These are phyloP conservation scores for Trichoderma sp. DNA, from an alignment of 2,329 filamentous ascomycete genomes.

Conservation along the genomic window DNA sequence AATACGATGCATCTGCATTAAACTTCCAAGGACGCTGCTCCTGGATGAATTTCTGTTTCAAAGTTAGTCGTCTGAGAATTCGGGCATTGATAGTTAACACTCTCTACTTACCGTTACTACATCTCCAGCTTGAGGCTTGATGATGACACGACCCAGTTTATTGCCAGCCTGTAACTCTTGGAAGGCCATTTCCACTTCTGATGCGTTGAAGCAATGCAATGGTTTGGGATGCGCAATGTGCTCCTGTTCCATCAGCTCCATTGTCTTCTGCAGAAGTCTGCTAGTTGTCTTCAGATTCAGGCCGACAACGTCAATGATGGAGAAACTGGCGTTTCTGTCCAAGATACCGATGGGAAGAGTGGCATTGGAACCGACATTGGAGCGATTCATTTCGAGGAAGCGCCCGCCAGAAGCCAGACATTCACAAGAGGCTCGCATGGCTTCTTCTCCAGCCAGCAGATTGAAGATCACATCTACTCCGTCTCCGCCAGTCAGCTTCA, in stretches of 20 bases:
- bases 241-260: slow-evolving; percentile 20
- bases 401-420: slow-evolving; percentile 36
- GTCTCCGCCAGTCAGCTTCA: slow-evolving; percentile 27
- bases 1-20: too few species aligned
- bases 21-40: too few species aligned
- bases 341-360: slow-evolving; percentile 23
- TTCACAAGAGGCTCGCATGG: slow-evolving; percentile 33
- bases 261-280: slow-evolving; percentile 20
- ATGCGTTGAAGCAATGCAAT: neutral
- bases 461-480: slow-evolving; percentile 40
- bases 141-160: neutral
- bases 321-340: slow-evolving; percentile 24
- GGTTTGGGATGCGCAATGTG: slow-evolving; percentile 4
- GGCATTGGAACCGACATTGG: slow-evolving; percentile 28
- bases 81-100: too few species aligned
- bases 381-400: slow-evolving; percentile 38
- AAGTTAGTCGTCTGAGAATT: neutral
- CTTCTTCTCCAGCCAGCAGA: slow-evolving; percentile 31
- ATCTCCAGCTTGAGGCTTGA: neutral
- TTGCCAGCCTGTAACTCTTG: slow-evolving; percentile 22
- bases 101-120: slow-evolving; percentile 10
- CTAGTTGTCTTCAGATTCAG: slow-evolving; percentile 1
- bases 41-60: neutral
- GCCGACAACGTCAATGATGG: slow-evolving; percentile 22
- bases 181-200: slow-evolving; percentile 18